These are phyloP conservation scores for Lentinus tigrinus DNA, from an alignment of 768 basidiomycete genomes.

Conservation along the genomic window DNA sequence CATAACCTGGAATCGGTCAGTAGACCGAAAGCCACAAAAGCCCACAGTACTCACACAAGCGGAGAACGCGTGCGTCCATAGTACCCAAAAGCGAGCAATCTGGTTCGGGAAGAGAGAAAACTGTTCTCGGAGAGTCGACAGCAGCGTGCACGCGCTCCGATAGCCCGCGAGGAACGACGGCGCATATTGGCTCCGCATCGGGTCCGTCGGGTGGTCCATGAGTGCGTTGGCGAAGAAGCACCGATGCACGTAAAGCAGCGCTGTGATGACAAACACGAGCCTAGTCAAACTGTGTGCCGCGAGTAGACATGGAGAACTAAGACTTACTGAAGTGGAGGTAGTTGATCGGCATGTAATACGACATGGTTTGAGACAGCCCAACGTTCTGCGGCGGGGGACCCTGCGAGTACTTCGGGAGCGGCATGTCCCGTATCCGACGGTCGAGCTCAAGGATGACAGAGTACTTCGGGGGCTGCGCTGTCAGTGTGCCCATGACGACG, in stretches of 20 bases:
- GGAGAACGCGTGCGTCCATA: constrained; percentile 59
- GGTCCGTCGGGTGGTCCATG: constrained; percentile 63
- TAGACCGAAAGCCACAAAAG: constrained; percentile 46
- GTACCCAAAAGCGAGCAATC: constrained; percentile 59
- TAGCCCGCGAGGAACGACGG: constrained; percentile 74
- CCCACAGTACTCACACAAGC: constrained; percentile 42
- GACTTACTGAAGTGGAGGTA: constrained; percentile 67
- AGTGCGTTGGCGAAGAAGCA: constrained; percentile 72
- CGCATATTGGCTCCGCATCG: constrained; percentile 66
- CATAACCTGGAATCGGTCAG: constrained; percentile 53
- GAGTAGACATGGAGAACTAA: not conserved
- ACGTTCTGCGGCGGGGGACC: constrained; percentile 46
- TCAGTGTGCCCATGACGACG: constrained; percentile 57
- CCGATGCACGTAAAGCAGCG: constrained; percentile 65
- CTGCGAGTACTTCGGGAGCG: constrained; percentile 63
- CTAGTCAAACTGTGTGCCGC: constrained; percentile 44
- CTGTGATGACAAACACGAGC: constrained; percentile 67
- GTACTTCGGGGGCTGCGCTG: constrained; percentile 59
- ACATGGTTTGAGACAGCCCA: constrained; percentile 64
- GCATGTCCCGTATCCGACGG: constrained; percentile 61
- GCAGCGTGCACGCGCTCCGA: constrained; percentile 68
- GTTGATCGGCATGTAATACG: constrained; percentile 72
- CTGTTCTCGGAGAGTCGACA: constrained; percentile 46
- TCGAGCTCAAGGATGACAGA: constrained; percentile 66
- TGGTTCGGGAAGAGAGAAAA: constrained; percentile 58